Evolutionary conservation across 192 early-diverging fungal species (phyloP).

Genomic region (Coemansia sp.): DNA sequence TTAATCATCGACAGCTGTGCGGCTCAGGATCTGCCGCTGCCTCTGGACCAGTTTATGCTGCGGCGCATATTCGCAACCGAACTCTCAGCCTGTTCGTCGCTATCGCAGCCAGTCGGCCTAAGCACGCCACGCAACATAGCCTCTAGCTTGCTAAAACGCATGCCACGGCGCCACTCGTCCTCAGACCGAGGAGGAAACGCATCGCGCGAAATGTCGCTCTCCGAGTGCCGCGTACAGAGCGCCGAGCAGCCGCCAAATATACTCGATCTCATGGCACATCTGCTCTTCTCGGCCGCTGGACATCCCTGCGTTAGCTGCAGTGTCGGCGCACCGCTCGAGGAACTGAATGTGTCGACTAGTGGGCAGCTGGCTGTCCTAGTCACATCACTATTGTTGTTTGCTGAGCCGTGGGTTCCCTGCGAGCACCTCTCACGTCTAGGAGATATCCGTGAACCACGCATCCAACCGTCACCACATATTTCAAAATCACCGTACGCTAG

Average conservation of each 20-base stretch:
- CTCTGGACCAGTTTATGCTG: slow-evolving; percentile 50
- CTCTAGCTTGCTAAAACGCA: slow-evolving; percentile 42
- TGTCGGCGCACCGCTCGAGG: slow-evolving; percentile 39
- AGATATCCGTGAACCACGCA: slow-evolving; percentile 49
- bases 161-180: slow-evolving; percentile 50
- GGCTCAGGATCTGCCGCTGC: slow-evolving; percentile 27
- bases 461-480: not conserved
- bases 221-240: slow-evolving; percentile 26
- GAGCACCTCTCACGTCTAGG: slow-evolving; percentile 44
- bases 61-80: slow-evolving; percentile 53
- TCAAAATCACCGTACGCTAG: slow-evolving; percentile 20
- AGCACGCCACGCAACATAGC: slow-evolving; percentile 25
- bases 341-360: slow-evolving; percentile 38
- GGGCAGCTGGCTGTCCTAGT: slow-evolving; percentile 50
- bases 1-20: slow-evolving; percentile 30
- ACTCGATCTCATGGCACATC: slow-evolving; percentile 43
- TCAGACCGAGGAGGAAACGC: not conserved
- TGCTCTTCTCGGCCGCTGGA: slow-evolving; percentile 35
- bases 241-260: slow-evolving; percentile 28
- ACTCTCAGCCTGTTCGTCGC: slow-evolving; percentile 25
- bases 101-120: slow-evolving; percentile 15
- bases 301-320: slow-evolving; percentile 42
- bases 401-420: slow-evolving; percentile 53
- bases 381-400: slow-evolving; percentile 37
- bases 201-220: slow-evolving; percentile 29